Base-by-base conservation (phyloP, 805 yeast species). In the Yarrowia phangngaensis region DNA sequence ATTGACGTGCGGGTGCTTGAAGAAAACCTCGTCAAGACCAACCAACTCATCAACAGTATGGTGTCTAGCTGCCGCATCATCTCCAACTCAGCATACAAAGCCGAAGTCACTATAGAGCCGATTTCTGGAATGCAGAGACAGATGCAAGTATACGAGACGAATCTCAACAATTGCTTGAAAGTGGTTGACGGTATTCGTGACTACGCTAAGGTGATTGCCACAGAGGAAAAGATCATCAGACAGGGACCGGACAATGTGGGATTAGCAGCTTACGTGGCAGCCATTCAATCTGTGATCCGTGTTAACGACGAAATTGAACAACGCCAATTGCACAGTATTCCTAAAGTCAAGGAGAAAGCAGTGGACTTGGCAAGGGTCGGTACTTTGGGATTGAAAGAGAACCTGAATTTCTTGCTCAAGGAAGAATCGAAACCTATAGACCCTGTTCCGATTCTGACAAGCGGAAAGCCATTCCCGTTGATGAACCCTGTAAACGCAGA, bases 1-100 rank as follows among this genome's bases (percentile, higher is more conserved):
- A 41, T 51, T n/a, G 95, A 87, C 56, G 80, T 86, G 24, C 80
- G 86, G 2, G 88, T 88, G 4, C 72, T 88, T 23, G 83, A 85
- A 46, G 92, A 84, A 58, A 80, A 83, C 48, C 70, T 89, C 24
- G 64, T 71, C 40, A 74, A 78, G 48, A 76, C 86, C 3, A 73
- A 75, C 29, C 70, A 69, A 14, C 64, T 86, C 30, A 75, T 87
- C 8, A 59, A 64, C 2, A 65, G 73, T 33, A 79, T 88, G 50
- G 69, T 76, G 8, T 64, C 66, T 20, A 78, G 86, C 2, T 68
- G 86, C 31, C 68, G 63, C 22, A 69, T 67, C 40, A 73, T 88
- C 48, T 70, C 80, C 6, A 63, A 62, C 22, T 74, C 73, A 46
- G 73, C 88, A 6, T 60, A 69, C 17, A 70, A 71, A 16, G 82